A percentile compares a stretch with the other conserved stretches of the same genome.
Conservation (phyloP, 139 green algal species). For the Ulvella scutata region DNA sequence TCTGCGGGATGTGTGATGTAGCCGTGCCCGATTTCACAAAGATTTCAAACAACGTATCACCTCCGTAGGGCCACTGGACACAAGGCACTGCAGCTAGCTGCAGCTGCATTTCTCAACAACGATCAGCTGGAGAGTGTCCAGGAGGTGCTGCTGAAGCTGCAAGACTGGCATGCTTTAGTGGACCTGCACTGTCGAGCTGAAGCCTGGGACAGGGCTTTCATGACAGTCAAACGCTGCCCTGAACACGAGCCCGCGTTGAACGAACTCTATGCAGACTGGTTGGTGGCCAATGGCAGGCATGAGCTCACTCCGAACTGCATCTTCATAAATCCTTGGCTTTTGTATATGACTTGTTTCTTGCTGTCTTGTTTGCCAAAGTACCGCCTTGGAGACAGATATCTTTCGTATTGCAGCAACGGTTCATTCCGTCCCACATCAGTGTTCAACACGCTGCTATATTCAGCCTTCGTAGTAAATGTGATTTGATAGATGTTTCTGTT, state of each 20-base stretch:
- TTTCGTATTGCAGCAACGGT: no score
- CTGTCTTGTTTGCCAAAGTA: no score
- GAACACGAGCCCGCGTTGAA: constrained; percentile 19
- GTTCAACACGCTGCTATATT: no score
- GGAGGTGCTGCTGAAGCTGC: constrained; percentile 48
- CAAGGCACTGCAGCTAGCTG: constrained; percentile 14
- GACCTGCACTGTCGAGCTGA: constrained; percentile 11
- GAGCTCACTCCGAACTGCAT: not conserved
- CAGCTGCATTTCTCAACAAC: constrained; percentile 12
- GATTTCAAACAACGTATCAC: not conserved
- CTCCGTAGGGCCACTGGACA: not conserved
- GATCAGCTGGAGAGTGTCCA: constrained; percentile 40
- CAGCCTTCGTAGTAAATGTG: no score
- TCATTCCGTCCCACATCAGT: no score
- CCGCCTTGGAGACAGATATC: no score
- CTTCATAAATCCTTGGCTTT: no score
- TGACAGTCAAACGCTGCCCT: constrained; percentile 3
- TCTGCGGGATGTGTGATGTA: no score
- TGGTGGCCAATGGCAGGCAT: constrained; percentile 27
- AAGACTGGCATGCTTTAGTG: constrained; percentile 10
- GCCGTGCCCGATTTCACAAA: no score
- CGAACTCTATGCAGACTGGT: constrained; percentile 45
- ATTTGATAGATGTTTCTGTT: no score
- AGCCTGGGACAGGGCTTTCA: constrained; percentile 22
- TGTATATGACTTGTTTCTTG: no score